Conservation (phyloP, 352 stramenopile species). For the Thalassiosira delicatula region DNA sequence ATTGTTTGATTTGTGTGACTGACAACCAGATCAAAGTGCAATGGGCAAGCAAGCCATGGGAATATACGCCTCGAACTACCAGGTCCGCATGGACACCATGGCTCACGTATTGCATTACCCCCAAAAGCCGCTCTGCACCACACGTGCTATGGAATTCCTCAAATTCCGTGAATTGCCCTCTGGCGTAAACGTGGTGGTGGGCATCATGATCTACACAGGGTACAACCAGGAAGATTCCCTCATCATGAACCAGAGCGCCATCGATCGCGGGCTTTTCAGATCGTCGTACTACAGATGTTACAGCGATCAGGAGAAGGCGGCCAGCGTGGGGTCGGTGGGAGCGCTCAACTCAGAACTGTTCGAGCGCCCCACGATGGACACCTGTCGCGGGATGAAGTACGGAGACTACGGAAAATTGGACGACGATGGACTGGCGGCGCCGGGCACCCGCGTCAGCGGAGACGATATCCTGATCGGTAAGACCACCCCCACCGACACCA, state of each 20-base stretch:
- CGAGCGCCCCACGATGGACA: conserved; percentile 95
- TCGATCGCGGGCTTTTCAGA: conserved; percentile 98
- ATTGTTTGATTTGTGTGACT: background rate
- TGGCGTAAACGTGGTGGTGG: conserved; percentile 97
- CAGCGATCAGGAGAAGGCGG: conserved; percentile 91
- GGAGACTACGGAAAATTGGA: conserved; percentile 99
- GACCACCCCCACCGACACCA: conserved; percentile 89
- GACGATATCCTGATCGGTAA: conserved; percentile 99
- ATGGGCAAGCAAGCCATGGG: conserved; percentile 99
- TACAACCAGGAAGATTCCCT: conserved; percentile 99
- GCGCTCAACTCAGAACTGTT: conserved; percentile 89
- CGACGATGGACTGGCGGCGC: conserved; percentile 95
- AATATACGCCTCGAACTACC: conserved; percentile 99
- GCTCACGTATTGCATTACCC: conserved; percentile 99
- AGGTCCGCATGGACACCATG: conserved; percentile 99
- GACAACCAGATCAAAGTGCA: conserved; percentile 85
- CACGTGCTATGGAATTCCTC: conserved; percentile 98
- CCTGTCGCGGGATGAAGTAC: conserved; percentile 91
- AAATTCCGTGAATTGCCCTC: conserved; percentile 97
- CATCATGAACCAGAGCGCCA: conserved; percentile 99
- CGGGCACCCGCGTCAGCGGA: conserved; percentile 95
- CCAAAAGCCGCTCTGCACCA: conserved; percentile 98
- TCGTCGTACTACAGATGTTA: conserved; percentile 99
- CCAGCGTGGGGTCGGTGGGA: conserved; percentile 73
- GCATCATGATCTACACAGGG: conserved; percentile 92